A percentile compares a stretch with the other conserved stretches of the same genome.
Evolutionary conservation across 176 grass and related monocot genomes (phyloP).

Genomic region (Ensete ventricosum): DNA sequence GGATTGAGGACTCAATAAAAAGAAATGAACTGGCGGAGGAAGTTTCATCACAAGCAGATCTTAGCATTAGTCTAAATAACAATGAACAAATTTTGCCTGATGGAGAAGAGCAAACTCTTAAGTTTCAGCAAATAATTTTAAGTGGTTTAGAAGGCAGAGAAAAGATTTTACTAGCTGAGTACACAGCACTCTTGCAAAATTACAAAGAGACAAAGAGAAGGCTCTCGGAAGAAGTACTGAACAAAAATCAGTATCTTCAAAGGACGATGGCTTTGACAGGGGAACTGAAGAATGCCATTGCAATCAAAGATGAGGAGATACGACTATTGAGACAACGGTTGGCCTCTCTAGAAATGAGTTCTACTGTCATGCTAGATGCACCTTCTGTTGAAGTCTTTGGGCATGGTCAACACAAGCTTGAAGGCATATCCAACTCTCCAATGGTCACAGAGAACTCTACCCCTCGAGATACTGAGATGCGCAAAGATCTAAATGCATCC

Average conservation of each 20-base stretch:
- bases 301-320: slow-evolving; percentile 70
- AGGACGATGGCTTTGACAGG: slow-evolving; percentile 39
- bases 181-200: slow-evolving; percentile 43
- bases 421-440: slow-evolving; percentile 31
- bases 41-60: slow-evolving; percentile 1
- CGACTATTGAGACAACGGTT: slow-evolving; percentile 29
- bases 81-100: background rate
- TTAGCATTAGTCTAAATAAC: background rate
- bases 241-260: slow-evolving; percentile 46
- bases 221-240: slow-evolving; percentile 46
- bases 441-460: slow-evolving; percentile 28
- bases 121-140: slow-evolving; percentile 28
- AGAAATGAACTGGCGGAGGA: background rate
- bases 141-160: slow-evolving; percentile 42
- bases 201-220: slow-evolving; percentile 49
- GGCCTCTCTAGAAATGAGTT: slow-evolving; percentile 10
- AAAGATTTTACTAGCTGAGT: slow-evolving; percentile 43
- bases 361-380: slow-evolving; percentile 3
- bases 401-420: slow-evolving; percentile 20
- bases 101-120: slow-evolving; percentile 11
- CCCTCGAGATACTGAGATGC: slow-evolving; percentile 15
- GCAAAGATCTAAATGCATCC: background rate
- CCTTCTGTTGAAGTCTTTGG: background rate
- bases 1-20: background rate
- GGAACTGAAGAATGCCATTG: slow-evolving; percentile 40